A percentile compares a stretch with the other conserved stretches of the same genome.
Evolutionary conservation across 345 rosid species (phyloP).

Genomic region (Carallia brachiata): DNA sequence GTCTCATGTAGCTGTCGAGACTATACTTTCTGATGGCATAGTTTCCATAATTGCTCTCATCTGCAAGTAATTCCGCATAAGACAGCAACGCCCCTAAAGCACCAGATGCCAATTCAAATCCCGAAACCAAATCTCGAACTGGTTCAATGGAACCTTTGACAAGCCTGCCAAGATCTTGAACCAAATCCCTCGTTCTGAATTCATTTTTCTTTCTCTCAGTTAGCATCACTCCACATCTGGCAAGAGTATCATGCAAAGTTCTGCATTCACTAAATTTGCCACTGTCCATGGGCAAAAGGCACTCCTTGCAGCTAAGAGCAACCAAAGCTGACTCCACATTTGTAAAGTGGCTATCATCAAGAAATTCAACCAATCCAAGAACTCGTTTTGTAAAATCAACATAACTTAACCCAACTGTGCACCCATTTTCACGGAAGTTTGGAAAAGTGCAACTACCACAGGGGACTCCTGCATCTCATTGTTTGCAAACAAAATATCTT

Average conservation of each 20-base stretch:
- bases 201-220: conserved; percentile 87
- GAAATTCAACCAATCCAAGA: conserved; percentile 86
- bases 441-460: conserved; percentile 68
- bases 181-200: conserved; percentile 86
- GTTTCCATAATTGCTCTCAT: conserved; percentile 79
- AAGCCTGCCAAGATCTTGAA: conserved; percentile 80
- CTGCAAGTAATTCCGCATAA: conserved; percentile 79
- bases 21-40: conserved; percentile 59
- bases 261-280: conserved; percentile 55
- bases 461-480: conserved; percentile 94
- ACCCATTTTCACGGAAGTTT: conserved; percentile 62
- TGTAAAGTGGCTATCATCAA: conserved; percentile 93
- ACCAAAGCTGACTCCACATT: conserved; percentile 85
- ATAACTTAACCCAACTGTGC: conserved; percentile 75
- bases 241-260: conserved; percentile 59
- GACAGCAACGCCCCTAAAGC: conserved; percentile 81
- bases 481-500: conserved; percentile 92
- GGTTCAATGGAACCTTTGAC: conserved; percentile 87
- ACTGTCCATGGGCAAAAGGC: conserved; percentile 76
- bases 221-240: conserved; percentile 75
- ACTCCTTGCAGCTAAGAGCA: conserved; percentile 94
- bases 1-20: conserved; percentile 73
- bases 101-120: conserved; percentile 81
- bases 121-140: conserved; percentile 72
- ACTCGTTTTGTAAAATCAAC: conserved; percentile 76